phyloP scores from a whole-genome alignment of 2,329 filamentous ascomycete genomes.

The Stemphylium lycopersici region DNA sequence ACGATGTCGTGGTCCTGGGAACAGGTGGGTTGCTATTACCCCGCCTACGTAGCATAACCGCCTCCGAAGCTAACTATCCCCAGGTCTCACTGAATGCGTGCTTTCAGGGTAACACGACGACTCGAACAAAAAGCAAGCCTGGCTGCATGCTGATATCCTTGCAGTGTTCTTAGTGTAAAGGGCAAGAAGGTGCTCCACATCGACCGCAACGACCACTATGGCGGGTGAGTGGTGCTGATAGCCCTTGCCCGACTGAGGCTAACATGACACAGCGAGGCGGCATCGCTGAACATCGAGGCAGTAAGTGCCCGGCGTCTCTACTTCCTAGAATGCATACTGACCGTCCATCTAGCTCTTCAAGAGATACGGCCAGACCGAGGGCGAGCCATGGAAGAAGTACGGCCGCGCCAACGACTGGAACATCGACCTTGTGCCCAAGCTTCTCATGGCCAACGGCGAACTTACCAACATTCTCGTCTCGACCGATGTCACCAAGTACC shows the following conservation, averaged over 20 bases:
- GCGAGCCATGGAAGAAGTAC: conserved; percentile 98
- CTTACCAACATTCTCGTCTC: conserved; percentile 98
- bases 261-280: conserved; percentile 73
- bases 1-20: conserved; percentile 98
- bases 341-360: conserved; percentile 77
- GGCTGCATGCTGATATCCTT: conserved; percentile 20
- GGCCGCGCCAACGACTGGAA: conserved; percentile 98
- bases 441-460: conserved; percentile 98
- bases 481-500: conserved; percentile 70
- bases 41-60: conserved; percentile 37
- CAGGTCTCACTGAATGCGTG: conserved; percentile 97
- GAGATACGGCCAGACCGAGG: conserved; percentile 85
- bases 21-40: conserved; percentile 72
- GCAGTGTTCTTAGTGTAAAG: conserved; percentile 93
- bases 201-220: conserved; percentile 97
- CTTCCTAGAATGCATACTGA: conserved; percentile 51
- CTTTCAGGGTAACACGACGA: conserved; percentile 78
- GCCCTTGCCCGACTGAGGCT: conserved; percentile 23
- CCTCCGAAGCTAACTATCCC: conserved; percentile 34
- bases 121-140: background rate
- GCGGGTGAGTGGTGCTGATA: conserved; percentile 70
- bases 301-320: conserved; percentile 59
- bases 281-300: conserved; percentile 90
- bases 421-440: conserved; percentile 97
- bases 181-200: conserved; percentile 99